phyloP scores from a whole-genome alignment of 176 grass and related monocot species.

The Avena eriantha region DNA sequence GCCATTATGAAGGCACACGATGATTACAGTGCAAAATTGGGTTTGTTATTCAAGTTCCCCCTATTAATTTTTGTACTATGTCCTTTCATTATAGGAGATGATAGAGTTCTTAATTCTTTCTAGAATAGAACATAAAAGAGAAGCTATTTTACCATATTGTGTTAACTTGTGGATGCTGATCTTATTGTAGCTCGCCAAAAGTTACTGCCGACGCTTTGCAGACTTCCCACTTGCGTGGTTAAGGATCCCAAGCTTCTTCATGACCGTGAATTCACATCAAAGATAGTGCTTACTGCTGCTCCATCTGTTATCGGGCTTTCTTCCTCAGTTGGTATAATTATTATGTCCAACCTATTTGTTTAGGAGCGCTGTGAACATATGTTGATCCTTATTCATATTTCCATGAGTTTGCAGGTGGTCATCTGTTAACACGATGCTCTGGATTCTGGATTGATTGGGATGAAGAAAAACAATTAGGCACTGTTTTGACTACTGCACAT shows the following conservation, averaged over 20 bases:
- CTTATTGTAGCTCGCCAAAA: not conserved
- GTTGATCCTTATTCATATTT: not conserved
- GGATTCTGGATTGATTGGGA: conserved; percentile 25
- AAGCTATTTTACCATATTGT: not conserved
- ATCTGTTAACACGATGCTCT: conserved; percentile 3
- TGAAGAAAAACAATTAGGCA: not conserved
- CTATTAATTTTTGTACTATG: not conserved
- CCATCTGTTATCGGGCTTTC: not conserved
- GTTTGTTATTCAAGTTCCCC: not conserved
- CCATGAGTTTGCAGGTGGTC: not conserved
- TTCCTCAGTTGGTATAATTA: not conserved
- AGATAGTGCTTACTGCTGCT: not conserved
- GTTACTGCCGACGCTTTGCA: not conserved
- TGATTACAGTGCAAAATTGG: not conserved
- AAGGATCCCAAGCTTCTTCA: not conserved
- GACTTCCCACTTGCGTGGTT: not conserved
- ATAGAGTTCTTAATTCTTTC: too few relatives aligned
- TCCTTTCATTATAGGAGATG: not conserved
- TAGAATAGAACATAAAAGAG: too few relatives aligned
- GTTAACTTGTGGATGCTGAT: conserved; percentile 3
- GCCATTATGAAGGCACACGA: not conserved
- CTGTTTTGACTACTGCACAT: conserved; percentile 9
- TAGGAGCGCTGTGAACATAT: not conserved
- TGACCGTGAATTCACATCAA: not conserved
- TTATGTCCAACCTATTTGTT: not conserved